phyloP scores from a whole-genome alignment of 352 stramenopile species.

The Peronospora destructor region DNA sequence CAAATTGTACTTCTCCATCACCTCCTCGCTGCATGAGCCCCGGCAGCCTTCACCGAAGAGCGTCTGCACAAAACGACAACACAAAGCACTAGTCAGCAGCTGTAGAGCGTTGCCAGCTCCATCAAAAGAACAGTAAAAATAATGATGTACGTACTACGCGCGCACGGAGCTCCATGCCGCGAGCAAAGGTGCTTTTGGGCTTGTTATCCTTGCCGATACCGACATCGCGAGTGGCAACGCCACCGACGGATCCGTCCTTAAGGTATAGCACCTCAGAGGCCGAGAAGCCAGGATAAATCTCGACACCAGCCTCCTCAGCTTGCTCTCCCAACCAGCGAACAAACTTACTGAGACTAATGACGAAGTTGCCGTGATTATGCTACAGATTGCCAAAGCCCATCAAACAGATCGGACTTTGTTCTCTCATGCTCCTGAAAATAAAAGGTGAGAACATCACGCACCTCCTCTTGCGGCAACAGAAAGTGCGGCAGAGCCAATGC shows the following conservation, averaged over 20 bases:
- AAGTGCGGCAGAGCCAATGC: conserved; percentile 87
- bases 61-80: conserved; percentile 65
- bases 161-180: conserved; percentile 95
- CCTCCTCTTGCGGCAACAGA: conserved; percentile 89
- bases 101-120: not conserved
- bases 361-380: conserved; percentile 99
- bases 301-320: conserved; percentile 96
- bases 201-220: conserved; percentile 95
- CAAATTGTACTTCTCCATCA: conserved; percentile 96
- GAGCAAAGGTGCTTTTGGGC: conserved; percentile 94
- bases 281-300: conserved; percentile 99
- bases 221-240: conserved; percentile 98
- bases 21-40: conserved; percentile 93
- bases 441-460: conserved; percentile 10
- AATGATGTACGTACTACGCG: conserved; percentile 42
- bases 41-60: conserved; percentile 97
- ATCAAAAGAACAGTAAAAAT: not conserved
- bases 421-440: conserved; percentile 1
- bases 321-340: conserved; percentile 94
- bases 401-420: conserved; percentile 2
- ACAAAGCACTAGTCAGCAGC: conserved; percentile 9
- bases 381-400: conserved; percentile 29
- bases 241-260: conserved; percentile 77
- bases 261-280: conserved; percentile 89
- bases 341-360: conserved; percentile 96